phyloP scores from a whole-genome alignment of 169 alveolate species.

The Plasmodium reichenowi region DNA sequence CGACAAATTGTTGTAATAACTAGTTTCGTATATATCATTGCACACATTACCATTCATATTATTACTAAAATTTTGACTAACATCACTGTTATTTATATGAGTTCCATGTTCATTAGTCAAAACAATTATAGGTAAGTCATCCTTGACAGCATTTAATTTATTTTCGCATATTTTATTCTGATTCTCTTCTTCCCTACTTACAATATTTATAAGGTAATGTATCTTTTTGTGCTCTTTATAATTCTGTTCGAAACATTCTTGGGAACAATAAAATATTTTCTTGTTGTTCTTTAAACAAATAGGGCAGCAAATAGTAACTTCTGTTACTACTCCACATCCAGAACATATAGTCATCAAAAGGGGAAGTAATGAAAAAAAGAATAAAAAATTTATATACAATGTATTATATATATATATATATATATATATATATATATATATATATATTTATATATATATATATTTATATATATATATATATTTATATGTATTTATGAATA shows the following conservation, averaged over 20 bases:
- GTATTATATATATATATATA: slow-evolving; percentile 5
- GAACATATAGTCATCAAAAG: slow-evolving; percentile 60
- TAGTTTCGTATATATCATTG: background rate
- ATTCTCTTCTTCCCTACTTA: slow-evolving; percentile 25
- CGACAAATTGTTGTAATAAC: no score
- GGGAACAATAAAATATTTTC: slow-evolving; percentile 58
- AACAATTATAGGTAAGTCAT: slow-evolving; percentile 42
- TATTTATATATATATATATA: background rate
- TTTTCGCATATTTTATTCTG: slow-evolving; percentile 19
- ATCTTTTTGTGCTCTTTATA: slow-evolving; percentile 64
- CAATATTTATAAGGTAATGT: slow-evolving; percentile 49
- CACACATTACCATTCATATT: background rate
- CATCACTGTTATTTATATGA: slow-evolving; percentile 1
- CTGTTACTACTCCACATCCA: slow-evolving; percentile 70
- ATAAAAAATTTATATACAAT: background rate
- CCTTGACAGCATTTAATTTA: background rate
- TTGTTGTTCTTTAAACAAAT: slow-evolving; percentile 60
- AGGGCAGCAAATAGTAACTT: slow-evolving; percentile 68
- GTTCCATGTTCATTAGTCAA: slow-evolving; percentile 20
- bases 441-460: no score
- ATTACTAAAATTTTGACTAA: background rate
- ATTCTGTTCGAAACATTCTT: slow-evolving; percentile 63
- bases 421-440: slow-evolving; percentile 19
- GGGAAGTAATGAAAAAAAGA: background rate
- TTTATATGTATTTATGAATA: background rate